Percentiles rank a stretch among this genome's conserved stretches.
These are phyloP conservation scores for Naganishia sp. DNA, from an alignment of 1,284 basidiomycete species.

Conservation along the genomic window DNA sequence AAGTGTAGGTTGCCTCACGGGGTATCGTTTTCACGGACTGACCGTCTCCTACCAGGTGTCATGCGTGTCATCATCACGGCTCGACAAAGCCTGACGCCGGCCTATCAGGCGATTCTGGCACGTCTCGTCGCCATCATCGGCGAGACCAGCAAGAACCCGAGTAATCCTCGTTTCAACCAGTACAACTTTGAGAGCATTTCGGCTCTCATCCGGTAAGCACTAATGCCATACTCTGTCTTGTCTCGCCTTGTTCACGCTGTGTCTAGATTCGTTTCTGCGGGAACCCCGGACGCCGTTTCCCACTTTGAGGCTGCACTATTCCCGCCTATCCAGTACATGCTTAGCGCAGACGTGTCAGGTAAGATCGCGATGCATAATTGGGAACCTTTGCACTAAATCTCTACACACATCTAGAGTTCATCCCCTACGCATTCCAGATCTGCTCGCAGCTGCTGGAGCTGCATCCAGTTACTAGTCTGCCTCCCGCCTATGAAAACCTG, in stretches of 20 bases:
- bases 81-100: constrained; percentile 70
- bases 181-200: constrained; percentile 95
- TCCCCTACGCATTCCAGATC: constrained; percentile 96
- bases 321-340: constrained; percentile 80
- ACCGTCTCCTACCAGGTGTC: constrained; percentile 61
- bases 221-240: neutral
- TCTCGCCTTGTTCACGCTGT: neutral
- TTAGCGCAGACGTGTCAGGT: constrained; percentile 92
- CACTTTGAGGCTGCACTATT: constrained; percentile 82
- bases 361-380: constrained; percentile 42
- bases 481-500: constrained; percentile 74
- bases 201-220: constrained; percentile 73
- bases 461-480: constrained; percentile 64
- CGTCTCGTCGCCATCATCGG: constrained; percentile 80
- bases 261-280: constrained; percentile 73
- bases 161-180: constrained; percentile 96
- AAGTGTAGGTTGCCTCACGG: constrained; percentile 67
- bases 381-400: neutral
- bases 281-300: constrained; percentile 65
- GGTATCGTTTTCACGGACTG: neutral
- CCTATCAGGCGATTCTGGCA: constrained; percentile 67
- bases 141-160: constrained; percentile 90
- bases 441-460: constrained; percentile 93
- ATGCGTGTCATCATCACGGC: constrained; percentile 94
- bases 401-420: constrained; percentile 68